phyloP scores from a whole-genome alignment of 345 rosid genomes.

The Eucalyptus sp. region DNA sequence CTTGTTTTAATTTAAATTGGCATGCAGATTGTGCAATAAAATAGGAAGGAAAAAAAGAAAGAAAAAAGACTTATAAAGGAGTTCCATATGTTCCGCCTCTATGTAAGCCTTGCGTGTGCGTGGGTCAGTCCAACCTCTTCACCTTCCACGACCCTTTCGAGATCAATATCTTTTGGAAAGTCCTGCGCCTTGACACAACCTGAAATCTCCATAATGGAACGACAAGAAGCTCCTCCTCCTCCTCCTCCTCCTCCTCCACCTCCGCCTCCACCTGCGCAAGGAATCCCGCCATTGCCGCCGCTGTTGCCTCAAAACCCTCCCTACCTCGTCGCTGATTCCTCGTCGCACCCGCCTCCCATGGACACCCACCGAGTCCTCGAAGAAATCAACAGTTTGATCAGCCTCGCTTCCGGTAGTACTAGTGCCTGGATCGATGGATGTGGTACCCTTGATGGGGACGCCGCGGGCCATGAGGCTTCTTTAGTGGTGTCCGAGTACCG shows the following conservation, averaged over 20 bases:
- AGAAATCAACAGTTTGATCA: not conserved
- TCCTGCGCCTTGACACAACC: not conserved
- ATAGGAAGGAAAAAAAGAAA: not conserved
- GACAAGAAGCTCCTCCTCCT: not conserved
- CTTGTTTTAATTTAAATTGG: not conserved
- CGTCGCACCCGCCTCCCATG: not conserved
- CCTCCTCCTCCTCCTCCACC: not conserved
- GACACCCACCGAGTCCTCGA: not conserved
- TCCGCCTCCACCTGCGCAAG: not conserved
- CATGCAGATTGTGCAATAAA: not conserved
- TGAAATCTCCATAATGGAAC: not conserved
- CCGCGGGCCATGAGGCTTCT: not conserved
- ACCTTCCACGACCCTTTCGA: slow-evolving; percentile 5
- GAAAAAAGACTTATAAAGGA: not conserved
- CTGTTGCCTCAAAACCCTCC: not conserved
- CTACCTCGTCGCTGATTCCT: not conserved
- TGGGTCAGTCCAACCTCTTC: slow-evolving; percentile 37
- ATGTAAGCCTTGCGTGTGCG: not conserved
- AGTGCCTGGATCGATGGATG: not conserved
- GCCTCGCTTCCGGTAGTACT: not conserved
- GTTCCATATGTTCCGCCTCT: not conserved
- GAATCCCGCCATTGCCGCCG: not conserved
- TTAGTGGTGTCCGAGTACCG: not conserved
- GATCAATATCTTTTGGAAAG: not conserved
- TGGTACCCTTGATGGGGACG: not conserved